phyloP scores from a whole-genome alignment of 2,329 filamentous ascomycete genomes.

The Thelonectria olida region DNA sequence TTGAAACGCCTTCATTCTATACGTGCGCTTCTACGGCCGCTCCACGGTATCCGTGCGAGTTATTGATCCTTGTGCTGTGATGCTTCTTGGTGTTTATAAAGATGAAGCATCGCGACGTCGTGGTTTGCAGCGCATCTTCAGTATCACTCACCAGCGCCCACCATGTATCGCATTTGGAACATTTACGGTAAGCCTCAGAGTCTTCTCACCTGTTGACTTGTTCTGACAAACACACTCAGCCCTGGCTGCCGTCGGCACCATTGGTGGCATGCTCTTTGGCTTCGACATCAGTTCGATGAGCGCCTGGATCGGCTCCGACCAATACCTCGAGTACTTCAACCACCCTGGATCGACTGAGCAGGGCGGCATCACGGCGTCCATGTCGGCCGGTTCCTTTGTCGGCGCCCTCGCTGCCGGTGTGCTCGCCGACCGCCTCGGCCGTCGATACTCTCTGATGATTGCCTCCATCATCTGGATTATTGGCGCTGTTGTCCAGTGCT shows the following conservation, averaged over 20 bases:
- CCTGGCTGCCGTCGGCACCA: slow-evolving; percentile 51
- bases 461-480: slow-evolving; percentile 60
- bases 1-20: slow-evolving; percentile 27
- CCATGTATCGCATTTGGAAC: slow-evolving; percentile 49
- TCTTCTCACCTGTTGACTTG: background rate
- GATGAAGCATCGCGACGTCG: background rate
- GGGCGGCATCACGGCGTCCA: slow-evolving; percentile 59
- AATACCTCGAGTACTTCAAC: slow-evolving; percentile 63
- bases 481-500: slow-evolving; percentile 68
- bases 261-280: slow-evolving; percentile 58
- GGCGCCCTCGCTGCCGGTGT: slow-evolving; percentile 56
- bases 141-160: slow-evolving; percentile 9
- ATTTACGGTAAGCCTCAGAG: slow-evolving; percentile 44
- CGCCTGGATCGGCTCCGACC: slow-evolving; percentile 61
- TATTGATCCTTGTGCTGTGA: slow-evolving; percentile 17
- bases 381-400: slow-evolving; percentile 59
- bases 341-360: slow-evolving; percentile 55
- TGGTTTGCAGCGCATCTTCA: slow-evolving; percentile 7
- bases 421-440: slow-evolving; percentile 57
- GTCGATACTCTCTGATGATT: slow-evolving; percentile 55
- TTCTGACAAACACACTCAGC: slow-evolving; percentile 37
- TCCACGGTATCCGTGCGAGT: slow-evolving; percentile 24
- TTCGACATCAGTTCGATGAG: slow-evolving; percentile 69
- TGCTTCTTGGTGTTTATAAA: slow-evolving; percentile 30
- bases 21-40: slow-evolving; percentile 40